Evolutionary conservation across 2,329 filamentous ascomycete genomes (phyloP).

Genomic region (Paecilomyces formosus): DNA sequence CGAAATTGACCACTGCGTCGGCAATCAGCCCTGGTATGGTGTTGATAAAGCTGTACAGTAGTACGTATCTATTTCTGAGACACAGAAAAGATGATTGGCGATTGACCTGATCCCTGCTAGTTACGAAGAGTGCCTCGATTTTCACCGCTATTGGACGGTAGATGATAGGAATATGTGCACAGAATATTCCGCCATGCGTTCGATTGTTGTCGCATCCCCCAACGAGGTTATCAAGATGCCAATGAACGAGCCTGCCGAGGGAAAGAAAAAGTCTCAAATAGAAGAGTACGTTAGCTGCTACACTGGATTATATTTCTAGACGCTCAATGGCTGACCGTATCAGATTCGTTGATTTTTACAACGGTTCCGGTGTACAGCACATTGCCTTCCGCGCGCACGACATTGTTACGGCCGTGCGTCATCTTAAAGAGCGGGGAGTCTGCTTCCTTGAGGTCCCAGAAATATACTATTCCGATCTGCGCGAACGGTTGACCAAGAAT

Average conservation of each 20-base stretch:
- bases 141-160: conserved; percentile 92
- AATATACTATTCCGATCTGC: conserved; percentile 74
- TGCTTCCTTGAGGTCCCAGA: conserved; percentile 78
- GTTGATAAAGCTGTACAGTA: conserved; percentile 57
- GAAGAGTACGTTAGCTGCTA: conserved; percentile 59
- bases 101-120: conserved; percentile 24
- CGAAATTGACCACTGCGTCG: conserved; percentile 88
- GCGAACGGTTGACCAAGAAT: conserved; percentile 55
- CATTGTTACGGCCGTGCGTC: conserved; percentile 65
- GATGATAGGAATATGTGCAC: conserved; percentile 86
- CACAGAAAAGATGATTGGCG: background rate
- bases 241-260: conserved; percentile 83
- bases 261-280: conserved; percentile 82
- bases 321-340: background rate
- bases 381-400: conserved; percentile 74
- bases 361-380: conserved; percentile 79
- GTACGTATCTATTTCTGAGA: conserved; percentile 24
- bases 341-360: conserved; percentile 66
- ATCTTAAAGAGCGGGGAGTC: conserved; percentile 69
- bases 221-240: conserved; percentile 90
- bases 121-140: conserved; percentile 78
- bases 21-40: conserved; percentile 86
- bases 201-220: conserved; percentile 75
- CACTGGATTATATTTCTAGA: too few species aligned
- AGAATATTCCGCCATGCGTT: conserved; percentile 78